These are phyloP conservation scores for Saccharata proteae DNA, from an alignment of 2,329 filamentous ascomycete genomes.

Conservation along the genomic window DNA sequence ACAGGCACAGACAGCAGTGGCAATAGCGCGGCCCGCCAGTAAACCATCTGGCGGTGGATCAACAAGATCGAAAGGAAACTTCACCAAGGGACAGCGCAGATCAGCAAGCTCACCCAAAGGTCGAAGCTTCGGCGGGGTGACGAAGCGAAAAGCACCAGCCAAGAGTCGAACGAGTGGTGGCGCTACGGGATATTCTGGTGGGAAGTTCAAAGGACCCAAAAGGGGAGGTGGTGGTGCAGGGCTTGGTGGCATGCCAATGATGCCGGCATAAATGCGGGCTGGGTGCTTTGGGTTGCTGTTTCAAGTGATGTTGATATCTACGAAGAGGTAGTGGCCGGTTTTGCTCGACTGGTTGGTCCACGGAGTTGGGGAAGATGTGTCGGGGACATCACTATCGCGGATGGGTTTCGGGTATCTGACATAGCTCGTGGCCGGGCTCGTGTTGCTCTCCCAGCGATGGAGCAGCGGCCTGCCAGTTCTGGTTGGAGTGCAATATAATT, in stretches of 20 bases:
- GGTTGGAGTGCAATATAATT: no score
- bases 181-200: conserved; percentile 4
- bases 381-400: no score
- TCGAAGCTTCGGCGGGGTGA: conserved; percentile 1
- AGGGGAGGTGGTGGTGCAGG: conserved; percentile 10
- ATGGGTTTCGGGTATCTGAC: no score
- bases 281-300: no score
- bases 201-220: conserved; percentile 2
- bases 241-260: conserved; percentile 25
- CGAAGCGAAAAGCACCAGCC: conserved; percentile 9
- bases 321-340: no score
- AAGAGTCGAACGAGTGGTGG: conserved; percentile 5
- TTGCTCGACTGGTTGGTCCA: no score
- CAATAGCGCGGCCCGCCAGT: background rate
- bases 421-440: no score
- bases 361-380: no score
- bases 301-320: no score
- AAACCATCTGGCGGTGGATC: background rate
- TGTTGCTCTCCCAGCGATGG: no score
- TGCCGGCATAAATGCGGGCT: conserved; percentile 21
- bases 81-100: background rate
- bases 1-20: conserved; percentile 2
- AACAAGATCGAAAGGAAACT: no score
- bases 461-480: no score
- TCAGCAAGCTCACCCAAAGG: background rate